Evolutionary conservation across 441 rosid species (phyloP), one percentile per base, ranked within the genome.

Genomic region (Mallotus japonicus): DNA sequence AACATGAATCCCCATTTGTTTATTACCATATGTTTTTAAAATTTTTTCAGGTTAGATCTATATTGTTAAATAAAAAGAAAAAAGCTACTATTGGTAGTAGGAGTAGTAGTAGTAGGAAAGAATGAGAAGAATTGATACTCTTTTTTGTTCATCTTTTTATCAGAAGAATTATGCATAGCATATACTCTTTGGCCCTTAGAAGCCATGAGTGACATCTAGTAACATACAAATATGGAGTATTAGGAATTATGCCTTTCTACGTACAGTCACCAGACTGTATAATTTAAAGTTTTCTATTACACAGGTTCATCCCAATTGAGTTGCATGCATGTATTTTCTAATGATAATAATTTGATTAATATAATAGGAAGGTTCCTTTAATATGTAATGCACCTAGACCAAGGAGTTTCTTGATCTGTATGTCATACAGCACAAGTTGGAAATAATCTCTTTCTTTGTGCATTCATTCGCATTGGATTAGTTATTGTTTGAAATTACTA

Each of bases 401-500:
- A 7, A 14, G 10, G 65, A 15, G 11, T 64, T 20, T 10, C 28
- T 63, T 44, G 32, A 44, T 20, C 53, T 64, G 12, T 44, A 19
- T 11, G 40, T 9, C 40, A 8, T 19, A 12, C 16, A 12, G 32
- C 22, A 46, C 19, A 65, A 44, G 22, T 40, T 5, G 53, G 42
- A 49, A 0, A 6, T 59, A 22, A 11, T 47, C 22, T 46, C 2
- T 14, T 22, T 9, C 20, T 13, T 32, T 57, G 51, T 44, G 53
- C 16, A 74, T 78, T 65, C 59, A 62, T 57, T 40, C 71, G 24
- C 66, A 4, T 61, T 40, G 63, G 40, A 42, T 20, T 13, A 17
- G 17, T 53, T 51, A 50, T 32, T 50, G 12, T 54, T 54, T 22
- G 19, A 54, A 4, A 14, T 70, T 55, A 51, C n/a, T 62, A 20